Conservation (phyloP, 208 protist genomes). For the Crithidia sp. region DNA sequence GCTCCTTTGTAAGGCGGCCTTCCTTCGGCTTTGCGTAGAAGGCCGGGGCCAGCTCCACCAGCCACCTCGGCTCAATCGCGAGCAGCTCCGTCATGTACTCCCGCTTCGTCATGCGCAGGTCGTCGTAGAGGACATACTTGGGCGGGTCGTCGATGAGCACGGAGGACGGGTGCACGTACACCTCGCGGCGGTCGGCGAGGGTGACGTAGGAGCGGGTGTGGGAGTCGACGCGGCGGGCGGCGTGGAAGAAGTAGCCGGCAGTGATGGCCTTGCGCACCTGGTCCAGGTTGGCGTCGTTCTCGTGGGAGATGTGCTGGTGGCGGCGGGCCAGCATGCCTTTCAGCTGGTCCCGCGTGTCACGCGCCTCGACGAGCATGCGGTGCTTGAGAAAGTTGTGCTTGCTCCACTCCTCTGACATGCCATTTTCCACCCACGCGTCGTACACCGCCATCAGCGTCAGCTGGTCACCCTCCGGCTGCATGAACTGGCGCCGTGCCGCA, state of each 20-base stretch:
- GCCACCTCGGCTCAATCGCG: conserved; percentile 94
- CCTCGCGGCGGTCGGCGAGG: conserved; percentile 86
- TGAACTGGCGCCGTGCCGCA: conserved; percentile 96
- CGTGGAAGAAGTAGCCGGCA: conserved; percentile 98
- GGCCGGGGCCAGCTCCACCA: conserved; percentile 95
- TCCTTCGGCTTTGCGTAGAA: conserved; percentile 86
- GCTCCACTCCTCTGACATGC: conserved; percentile 96
- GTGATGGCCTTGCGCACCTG: conserved; percentile 95
- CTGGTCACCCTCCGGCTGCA: conserved; percentile 97
- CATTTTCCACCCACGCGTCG: conserved; percentile 87
- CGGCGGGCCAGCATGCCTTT: conserved; percentile 95
- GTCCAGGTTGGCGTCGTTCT: conserved; percentile 88
- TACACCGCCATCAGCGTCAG: conserved; percentile 97
- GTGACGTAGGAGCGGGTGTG: conserved; percentile 84
- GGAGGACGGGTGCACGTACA: conserved; percentile 89
- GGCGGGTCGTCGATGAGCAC: conserved; percentile 87
- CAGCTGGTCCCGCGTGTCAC: conserved; percentile 98
- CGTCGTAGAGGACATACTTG: conserved; percentile 98
- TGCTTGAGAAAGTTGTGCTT: conserved; percentile 98
- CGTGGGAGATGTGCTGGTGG: conserved; percentile 94
- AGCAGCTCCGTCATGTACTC: conserved; percentile 98
- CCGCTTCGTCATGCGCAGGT: conserved; percentile 96
- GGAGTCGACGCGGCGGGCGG: conserved; percentile 90
- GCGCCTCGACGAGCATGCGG: conserved; percentile 94
- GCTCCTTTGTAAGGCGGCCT: conserved; percentile 77